Percentiles rank a stretch among this genome's conserved stretches.
phyloP scores from a whole-genome alignment of 2,329 filamentous ascomycete species.

The Exophiala spinifera region DNA sequence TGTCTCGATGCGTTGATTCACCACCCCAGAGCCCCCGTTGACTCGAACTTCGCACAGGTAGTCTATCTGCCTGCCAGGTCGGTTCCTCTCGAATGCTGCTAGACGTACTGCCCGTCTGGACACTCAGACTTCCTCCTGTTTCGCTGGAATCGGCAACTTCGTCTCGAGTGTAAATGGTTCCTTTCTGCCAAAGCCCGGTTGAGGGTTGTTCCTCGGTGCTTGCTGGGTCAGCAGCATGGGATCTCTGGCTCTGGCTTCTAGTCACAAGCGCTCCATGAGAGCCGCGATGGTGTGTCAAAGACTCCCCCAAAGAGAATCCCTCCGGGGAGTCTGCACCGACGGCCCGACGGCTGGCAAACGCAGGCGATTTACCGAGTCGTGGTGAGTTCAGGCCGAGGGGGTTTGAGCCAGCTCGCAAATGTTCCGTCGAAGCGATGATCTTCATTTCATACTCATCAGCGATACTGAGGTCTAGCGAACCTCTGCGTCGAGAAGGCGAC shows the following conservation, averaged over 20 bases:
- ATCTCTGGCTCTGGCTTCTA: constrained; percentile 20
- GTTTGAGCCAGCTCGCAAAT: constrained; percentile 51
- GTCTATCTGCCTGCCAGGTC: background rate
- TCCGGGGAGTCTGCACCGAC: constrained; percentile 26
- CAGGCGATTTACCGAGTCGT: constrained; percentile 25
- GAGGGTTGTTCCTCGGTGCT: constrained; percentile 6
- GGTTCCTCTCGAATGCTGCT: constrained; percentile 14
- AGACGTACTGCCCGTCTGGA: constrained; percentile 4
- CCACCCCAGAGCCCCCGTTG: constrained; percentile 27
- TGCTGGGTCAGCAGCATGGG: constrained; percentile 11
- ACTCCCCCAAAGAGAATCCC: constrained; percentile 26
- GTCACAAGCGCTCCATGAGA: constrained; percentile 4
- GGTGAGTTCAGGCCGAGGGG: constrained; percentile 30
- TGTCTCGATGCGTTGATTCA: constrained; percentile 15
- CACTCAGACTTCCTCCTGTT: constrained; percentile 13
- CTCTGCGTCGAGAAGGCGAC: constrained; percentile 23
- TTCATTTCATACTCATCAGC: constrained; percentile 58
- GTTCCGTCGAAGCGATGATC: constrained; percentile 59
- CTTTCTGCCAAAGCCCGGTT: constrained; percentile 21
- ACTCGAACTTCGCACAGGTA: constrained; percentile 23
- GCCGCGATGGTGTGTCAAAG: constrained; percentile 9
- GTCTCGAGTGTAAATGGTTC: constrained; percentile 22
- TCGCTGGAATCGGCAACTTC: constrained; percentile 22
- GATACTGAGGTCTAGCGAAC: constrained; percentile 35
- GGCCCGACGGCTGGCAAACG: constrained; percentile 25